These are phyloP conservation scores for Dispira simplex DNA, from an alignment of 192 early-diverging fungal species.

Conservation along the genomic window DNA sequence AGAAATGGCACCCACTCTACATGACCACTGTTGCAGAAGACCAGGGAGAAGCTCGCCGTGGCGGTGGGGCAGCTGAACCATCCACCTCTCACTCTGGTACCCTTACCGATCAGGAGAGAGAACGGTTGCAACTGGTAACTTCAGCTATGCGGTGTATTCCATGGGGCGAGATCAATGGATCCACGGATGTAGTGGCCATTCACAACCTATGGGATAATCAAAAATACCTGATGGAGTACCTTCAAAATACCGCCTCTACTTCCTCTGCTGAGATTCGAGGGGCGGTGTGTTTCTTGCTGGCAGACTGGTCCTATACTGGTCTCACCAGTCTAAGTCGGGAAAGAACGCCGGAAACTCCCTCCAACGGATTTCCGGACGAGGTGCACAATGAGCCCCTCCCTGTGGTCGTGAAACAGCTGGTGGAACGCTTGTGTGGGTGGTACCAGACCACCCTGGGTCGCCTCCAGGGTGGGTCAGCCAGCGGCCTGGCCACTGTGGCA, in stretches of 20 bases:
- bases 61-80: background rate
- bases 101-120: background rate
- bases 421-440: background rate
- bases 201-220: constrained; percentile 9
- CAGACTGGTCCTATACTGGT: background rate
- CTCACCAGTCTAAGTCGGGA: background rate
- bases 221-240: background rate
- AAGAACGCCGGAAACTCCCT: too few species aligned
- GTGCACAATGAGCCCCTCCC: background rate
- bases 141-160: constrained; percentile 2
- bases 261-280: background rate
- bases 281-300: constrained; percentile 1
- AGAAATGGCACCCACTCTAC: background rate
- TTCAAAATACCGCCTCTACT: background rate
- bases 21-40: background rate
- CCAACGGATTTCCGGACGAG: background rate
- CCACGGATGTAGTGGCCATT: background rate
- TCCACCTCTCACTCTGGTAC: background rate
- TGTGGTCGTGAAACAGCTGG: background rate
- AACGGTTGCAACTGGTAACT: background rate
- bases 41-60: background rate
- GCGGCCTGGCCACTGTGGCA: background rate
- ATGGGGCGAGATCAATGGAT: background rate
- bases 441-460: background rate
- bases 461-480: background rate